These are phyloP conservation scores for Penicillium chermesinum DNA, from an alignment of 495 filamentous ascomycete species.

Conservation along the genomic window DNA sequence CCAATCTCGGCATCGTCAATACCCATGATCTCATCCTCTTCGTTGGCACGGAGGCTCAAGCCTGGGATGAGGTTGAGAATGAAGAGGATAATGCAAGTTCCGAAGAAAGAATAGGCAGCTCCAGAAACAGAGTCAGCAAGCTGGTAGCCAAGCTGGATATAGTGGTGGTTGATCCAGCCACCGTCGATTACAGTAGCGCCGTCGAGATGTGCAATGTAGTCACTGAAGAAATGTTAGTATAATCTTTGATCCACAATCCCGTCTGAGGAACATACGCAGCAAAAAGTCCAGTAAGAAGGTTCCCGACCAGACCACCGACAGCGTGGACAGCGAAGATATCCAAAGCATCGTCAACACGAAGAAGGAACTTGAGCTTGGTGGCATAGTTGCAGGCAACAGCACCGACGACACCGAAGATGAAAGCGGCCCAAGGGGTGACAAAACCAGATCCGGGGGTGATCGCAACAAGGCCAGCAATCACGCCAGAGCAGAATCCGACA, in stretches of 20 bases:
- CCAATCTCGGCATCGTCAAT: slow-evolving; percentile 96
- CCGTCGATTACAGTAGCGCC: slow-evolving; percentile 65
- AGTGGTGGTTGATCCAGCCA: slow-evolving; percentile 89
- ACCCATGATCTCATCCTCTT: slow-evolving; percentile 85
- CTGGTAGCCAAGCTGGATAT: slow-evolving; percentile 83
- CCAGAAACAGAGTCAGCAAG: slow-evolving; percentile 82
- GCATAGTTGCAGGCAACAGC: slow-evolving; percentile 88
- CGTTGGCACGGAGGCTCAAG: slow-evolving; percentile 69
- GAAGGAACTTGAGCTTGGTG: slow-evolving; percentile 90
- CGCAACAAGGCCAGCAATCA: slow-evolving; percentile 84
- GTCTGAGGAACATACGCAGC: slow-evolving; percentile 65
- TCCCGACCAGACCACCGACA: slow-evolving; percentile 83
- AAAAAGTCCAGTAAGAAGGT: slow-evolving; percentile 85
- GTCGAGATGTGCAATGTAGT: slow-evolving; percentile 89
- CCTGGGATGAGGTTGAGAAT: slow-evolving; percentile 83
- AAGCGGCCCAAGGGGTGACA: slow-evolving; percentile 89
- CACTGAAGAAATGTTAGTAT: slow-evolving; percentile 35
- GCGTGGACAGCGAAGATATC: slow-evolving; percentile 94
- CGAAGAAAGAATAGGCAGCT: slow-evolving; percentile 79
- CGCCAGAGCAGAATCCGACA: slow-evolving; percentile 94
- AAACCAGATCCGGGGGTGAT: slow-evolving; percentile 91
- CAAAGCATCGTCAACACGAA: slow-evolving; percentile 81
- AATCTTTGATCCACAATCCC: neutral
- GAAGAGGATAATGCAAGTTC: slow-evolving; percentile 82
- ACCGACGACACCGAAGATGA: slow-evolving; percentile 81